phyloP scores from a whole-genome alignment of 2,329 filamentous ascomycete species.

The Lachnellula arida region DNA sequence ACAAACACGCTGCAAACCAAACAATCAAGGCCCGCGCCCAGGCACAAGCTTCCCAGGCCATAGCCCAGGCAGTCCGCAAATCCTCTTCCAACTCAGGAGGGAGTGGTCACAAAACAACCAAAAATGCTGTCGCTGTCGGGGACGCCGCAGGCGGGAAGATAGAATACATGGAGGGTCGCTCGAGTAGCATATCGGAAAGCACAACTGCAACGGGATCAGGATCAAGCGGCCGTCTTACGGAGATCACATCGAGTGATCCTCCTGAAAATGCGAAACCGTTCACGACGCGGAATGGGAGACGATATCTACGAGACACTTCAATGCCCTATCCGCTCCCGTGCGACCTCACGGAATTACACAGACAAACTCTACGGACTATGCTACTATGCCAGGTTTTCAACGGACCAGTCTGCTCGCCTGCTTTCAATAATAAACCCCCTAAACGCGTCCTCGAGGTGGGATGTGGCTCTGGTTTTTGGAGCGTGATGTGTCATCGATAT shows the following conservation, averaged over 20 bases:
- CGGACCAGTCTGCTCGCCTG: constrained; percentile 69
- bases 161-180: constrained; percentile 22
- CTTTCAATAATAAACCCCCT: constrained; percentile 62
- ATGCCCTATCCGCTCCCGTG: constrained; percentile 80
- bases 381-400: constrained; percentile 79
- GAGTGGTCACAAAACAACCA: constrained; percentile 20
- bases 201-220: constrained; percentile 24
- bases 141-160: constrained; percentile 20
- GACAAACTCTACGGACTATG: constrained; percentile 79
- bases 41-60: constrained; percentile 14
- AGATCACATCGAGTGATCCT: constrained; percentile 25
- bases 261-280: constrained; percentile 47
- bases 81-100: constrained; percentile 21
- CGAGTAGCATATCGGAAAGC: constrained; percentile 27
- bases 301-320: constrained; percentile 71
- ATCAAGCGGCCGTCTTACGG: constrained; percentile 22
- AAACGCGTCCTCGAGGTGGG: constrained; percentile 77
- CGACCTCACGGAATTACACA: constrained; percentile 81
- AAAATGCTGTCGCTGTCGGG: constrained; percentile 24
- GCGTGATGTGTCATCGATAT: constrained; percentile 78
- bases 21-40: constrained; percentile 24
- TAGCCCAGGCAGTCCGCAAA: constrained; percentile 21
- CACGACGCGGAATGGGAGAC: constrained; percentile 70
- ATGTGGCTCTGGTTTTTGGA: constrained; percentile 88
- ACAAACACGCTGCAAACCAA: constrained; percentile 29